Conservation (phyloP, 352 stramenopile species). For the Pythium aristosporum region DNA sequence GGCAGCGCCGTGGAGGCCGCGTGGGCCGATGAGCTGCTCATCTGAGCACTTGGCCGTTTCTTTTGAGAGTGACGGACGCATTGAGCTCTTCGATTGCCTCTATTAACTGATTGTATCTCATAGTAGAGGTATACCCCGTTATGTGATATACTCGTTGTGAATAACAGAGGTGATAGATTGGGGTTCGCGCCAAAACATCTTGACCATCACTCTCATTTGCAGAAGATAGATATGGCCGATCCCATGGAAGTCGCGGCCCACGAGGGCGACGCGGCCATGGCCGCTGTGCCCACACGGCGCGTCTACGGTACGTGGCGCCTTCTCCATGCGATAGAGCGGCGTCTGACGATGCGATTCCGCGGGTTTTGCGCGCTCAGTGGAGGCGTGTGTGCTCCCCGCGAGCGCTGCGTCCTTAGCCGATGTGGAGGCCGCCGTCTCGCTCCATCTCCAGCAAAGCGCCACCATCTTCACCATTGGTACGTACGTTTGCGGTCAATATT, state of each 20-base stretch:
- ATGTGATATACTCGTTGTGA: too few species aligned
- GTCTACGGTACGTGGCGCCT: conserved; percentile 8
- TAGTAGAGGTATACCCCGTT: neutral
- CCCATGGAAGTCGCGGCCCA: neutral
- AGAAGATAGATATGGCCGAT: neutral
- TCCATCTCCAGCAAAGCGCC: conserved; percentile 25
- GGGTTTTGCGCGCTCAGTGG: conserved; percentile 35
- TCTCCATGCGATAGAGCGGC: neutral
- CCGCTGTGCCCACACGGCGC: neutral
- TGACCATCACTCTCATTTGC: conserved; percentile 6
- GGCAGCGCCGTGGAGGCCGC: neutral
- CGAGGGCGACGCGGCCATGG: neutral
- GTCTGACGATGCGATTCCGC: neutral
- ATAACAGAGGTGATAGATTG: neutral
- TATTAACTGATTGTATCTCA: too few species aligned
- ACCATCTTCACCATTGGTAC: conserved; percentile 34
- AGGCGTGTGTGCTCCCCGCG: conserved; percentile 50
- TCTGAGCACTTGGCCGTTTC: neutral
- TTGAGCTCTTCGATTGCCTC: too few species aligned
- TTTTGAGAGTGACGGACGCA: too few species aligned
- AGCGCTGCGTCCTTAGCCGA: conserved; percentile 44
- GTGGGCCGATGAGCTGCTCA: neutral
- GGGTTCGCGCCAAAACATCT: neutral
- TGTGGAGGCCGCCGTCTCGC: conserved; percentile 26
- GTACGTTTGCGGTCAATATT: neutral